Base-by-base conservation (phyloP, 306 rosid species). In the Lathyrus sativus region DNA sequence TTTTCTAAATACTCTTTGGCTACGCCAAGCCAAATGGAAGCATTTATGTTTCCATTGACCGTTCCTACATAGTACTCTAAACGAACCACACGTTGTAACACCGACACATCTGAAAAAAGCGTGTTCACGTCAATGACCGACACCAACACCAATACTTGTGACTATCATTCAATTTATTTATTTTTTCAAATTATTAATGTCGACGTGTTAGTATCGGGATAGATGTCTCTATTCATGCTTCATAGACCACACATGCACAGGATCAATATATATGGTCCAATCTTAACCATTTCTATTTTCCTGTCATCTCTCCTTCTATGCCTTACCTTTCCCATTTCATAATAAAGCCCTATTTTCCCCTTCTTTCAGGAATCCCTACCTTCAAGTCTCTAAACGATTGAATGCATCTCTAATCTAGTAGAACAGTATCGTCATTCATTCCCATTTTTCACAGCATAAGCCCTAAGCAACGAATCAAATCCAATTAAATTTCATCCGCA, bases 391-490 rank as follows among this genome's bases (percentile, higher is more conserved):
- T 43, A 70, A 11, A 9, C 0, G 24, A 69, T 18, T 68, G 13
- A 41, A 67, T 5, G 19, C 73, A 51, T 53, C 26, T 53, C 55
- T 15, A 39, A 64, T 73, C 65, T 28, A 42, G 0, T 19, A 19
- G 10, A 22, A 15, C 19, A 14, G 5, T 24, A 18, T 26, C 18
- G 35, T 33, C 15, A 46, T 24, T 33, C 50, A 68, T 18, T 61
- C 61, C 48, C 50, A 59, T 61, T 65, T 61, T 59, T 62, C 50
- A 39, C 37, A 48, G 2, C 1, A 46, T 6, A 78, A 37, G 15
- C 6, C 1, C 38, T 13, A 37, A 67, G 15, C 37, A 31, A 58
- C 9, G 11, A 45, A 64, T 39, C 5, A 15, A 57, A 63, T 17
- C 41, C 38, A 63, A 35, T 28, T 0, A 14, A 57, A 15, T 2